These are phyloP conservation scores for Metarhizium brunneum DNA, from an alignment of 2,329 filamentous ascomycete genomes.

Conservation along the genomic window DNA sequence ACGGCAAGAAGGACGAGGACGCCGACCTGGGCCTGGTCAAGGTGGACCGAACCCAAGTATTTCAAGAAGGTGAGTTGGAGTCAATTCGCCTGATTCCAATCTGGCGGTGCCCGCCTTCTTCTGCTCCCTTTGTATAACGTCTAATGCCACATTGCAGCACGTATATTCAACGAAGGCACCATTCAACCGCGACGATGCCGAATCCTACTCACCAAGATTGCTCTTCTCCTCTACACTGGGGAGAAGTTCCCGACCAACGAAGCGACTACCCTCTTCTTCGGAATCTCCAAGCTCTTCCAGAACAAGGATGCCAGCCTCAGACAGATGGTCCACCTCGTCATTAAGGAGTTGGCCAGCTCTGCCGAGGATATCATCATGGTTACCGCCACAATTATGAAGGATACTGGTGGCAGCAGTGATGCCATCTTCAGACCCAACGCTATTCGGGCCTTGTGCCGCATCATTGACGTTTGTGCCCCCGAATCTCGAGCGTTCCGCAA, in stretches of 20 bases:
- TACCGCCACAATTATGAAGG: slow-evolving; percentile 99
- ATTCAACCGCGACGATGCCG: slow-evolving; percentile 97
- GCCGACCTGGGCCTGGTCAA: slow-evolving; percentile 88
- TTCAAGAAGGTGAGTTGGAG: slow-evolving; percentile 76
- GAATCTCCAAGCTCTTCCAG: slow-evolving; percentile 98
- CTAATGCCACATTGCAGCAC: slow-evolving; percentile 46
- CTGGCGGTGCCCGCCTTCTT: background rate
- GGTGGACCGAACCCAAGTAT: slow-evolving; percentile 95
- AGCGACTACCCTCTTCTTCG: slow-evolving; percentile 96
- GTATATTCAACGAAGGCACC: slow-evolving; percentile 94
- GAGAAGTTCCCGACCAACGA: slow-evolving; percentile 96
- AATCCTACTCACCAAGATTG: slow-evolving; percentile 94
- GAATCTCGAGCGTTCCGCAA: background rate
- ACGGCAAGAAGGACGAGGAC: slow-evolving; percentile 99
- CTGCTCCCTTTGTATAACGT: background rate
- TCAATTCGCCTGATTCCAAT: slow-evolving; percentile 9
- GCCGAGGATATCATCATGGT: slow-evolving; percentile 99
- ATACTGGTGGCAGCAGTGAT: slow-evolving; percentile 90
- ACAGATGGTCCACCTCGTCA: slow-evolving; percentile 97
- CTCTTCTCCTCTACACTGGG: slow-evolving; percentile 89
- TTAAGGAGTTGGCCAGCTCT: slow-evolving; percentile 93
- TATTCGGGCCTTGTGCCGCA: slow-evolving; percentile 88
- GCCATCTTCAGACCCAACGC: slow-evolving; percentile 92
- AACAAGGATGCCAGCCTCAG: slow-evolving; percentile 97
- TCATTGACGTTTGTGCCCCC: slow-evolving; percentile 69